Base-by-base conservation (phyloP, 345 rosid species). In the Hibiscus syriacus region DNA sequence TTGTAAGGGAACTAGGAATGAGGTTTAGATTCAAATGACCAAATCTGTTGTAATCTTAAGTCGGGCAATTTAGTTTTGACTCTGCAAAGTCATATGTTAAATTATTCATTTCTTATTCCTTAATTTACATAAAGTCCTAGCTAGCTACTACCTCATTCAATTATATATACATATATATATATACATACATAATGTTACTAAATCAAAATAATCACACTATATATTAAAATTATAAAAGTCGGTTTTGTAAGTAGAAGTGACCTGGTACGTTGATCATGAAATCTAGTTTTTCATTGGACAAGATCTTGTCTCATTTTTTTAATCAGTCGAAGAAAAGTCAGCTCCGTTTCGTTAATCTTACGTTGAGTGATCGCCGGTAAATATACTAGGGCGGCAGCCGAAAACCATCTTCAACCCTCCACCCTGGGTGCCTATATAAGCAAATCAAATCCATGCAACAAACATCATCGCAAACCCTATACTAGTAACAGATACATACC, bases 381-480 rank as follows among this genome's bases (percentile, higher is more conserved):
- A 62, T 23, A 63, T 14, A 43, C 52, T 23, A 62, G 19, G 53
- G 53, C 67, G 67, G 67, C 52, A 41, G 10, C 23, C 22, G 43
- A 38, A 20, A 59, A 6, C 2, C 12, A 6, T 55, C 12, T 23
- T 12, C 32, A 36, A 38, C 5, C 0, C 2, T 17, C 27, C 29
- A 19, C 27, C 6, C 2, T 23, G 16, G 16, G 14, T 3, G 19
- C 14, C 67, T 63, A 63, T 63, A 2, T 63, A 63, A 63, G 36
- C 13, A 8, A 25, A 43, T 2, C n/a, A 50, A 50, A 19, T 50
- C 27, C 55, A 25, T 43, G 32, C 32, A 41, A 52, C 22, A 17
- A 49, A 49, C 6, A 49, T 6, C 16, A 43, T 3, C n/a, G 6
- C 25, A 49, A 49, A 6, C 7, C 54, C 19, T 13, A 46, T 39